These are phyloP conservation scores for Debaryomyces subglobosus DNA, from an alignment of 1,139 yeast genomes.

Conservation along the genomic window DNA sequence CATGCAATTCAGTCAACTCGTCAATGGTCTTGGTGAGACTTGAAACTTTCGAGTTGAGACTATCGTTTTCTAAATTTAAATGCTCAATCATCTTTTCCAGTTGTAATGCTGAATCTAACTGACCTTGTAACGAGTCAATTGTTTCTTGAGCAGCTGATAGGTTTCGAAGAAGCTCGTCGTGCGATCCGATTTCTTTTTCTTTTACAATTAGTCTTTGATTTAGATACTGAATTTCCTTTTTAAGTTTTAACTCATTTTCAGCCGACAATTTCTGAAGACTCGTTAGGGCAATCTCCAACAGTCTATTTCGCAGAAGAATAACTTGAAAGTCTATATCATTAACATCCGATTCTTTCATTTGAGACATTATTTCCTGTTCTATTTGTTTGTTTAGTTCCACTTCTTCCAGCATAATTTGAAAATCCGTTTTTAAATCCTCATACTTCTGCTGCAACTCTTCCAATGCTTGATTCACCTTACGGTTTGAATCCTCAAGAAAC, in stretches of 20 bases:
- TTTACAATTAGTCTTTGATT: slow-evolving; percentile 21
- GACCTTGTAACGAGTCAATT: slow-evolving; percentile 47
- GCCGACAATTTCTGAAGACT: slow-evolving; percentile 40
- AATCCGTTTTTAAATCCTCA: slow-evolving; percentile 42
- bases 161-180: slow-evolving; percentile 4
- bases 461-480: slow-evolving; percentile 32
- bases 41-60: slow-evolving; percentile 40
- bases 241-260: slow-evolving; percentile 26
- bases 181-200: slow-evolving; percentile 13
- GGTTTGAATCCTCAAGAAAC: slow-evolving; percentile 47
- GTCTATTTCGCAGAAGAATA: slow-evolving; percentile 31
- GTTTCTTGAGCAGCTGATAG: slow-evolving; percentile 41
- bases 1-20: slow-evolving; percentile 63
- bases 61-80: slow-evolving; percentile 57
- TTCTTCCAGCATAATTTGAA: slow-evolving; percentile 50
- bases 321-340: slow-evolving; percentile 18
- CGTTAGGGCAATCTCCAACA: slow-evolving; percentile 41
- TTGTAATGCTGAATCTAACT: slow-evolving; percentile 45
- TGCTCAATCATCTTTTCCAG: slow-evolving; percentile 56
- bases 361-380: slow-evolving; percentile 36
- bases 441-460: slow-evolving; percentile 36
- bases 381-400: slow-evolving; percentile 43
- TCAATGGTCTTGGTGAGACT: slow-evolving; percentile 45
- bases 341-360: slow-evolving; percentile 20
- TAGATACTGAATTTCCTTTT: slow-evolving; percentile 27